A percentile compares a stretch with the other conserved stretches of the same genome.
phyloP scores from a whole-genome alignment of 768 basidiomycete genomes.

The Brasilioporus rufonigricans region DNA sequence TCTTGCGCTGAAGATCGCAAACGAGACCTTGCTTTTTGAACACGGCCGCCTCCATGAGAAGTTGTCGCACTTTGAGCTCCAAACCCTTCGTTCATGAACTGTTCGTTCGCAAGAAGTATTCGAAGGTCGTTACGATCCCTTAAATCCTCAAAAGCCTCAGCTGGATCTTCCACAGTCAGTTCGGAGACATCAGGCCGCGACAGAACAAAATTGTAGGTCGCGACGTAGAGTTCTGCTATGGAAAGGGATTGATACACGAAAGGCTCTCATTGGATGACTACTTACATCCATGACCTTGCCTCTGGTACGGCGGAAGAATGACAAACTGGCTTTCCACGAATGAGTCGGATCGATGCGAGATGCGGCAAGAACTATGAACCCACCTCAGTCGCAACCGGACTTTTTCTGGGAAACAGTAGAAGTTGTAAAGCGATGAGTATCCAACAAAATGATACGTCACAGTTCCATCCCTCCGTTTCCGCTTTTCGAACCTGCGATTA shows the following conservation, averaged over 20 bases:
- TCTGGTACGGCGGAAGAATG: conserved; percentile 87
- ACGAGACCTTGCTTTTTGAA: conserved; percentile 39
- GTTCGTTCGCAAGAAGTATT: conserved; percentile 63
- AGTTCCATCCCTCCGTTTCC: conserved; percentile 56
- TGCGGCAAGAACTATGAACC: conserved; percentile 11
- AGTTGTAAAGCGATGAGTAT: conserved; percentile 92
- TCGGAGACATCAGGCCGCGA: conserved; percentile 74
- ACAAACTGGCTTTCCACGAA: conserved; percentile 76
- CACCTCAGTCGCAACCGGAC: conserved; percentile 85
- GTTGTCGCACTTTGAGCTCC: conserved; percentile 35
- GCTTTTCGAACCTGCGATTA: conserved; percentile 72
- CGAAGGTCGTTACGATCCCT: conserved; percentile 88
- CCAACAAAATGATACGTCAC: conserved; percentile 88
- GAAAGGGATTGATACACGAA: not conserved
- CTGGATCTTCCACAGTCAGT: conserved; percentile 95
- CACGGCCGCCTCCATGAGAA: conserved; percentile 49
- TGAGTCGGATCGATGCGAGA: not conserved
- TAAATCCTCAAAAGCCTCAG: conserved; percentile 96
- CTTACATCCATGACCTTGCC: conserved; percentile 88
- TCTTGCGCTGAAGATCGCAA: conserved; percentile 28
- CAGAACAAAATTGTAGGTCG: conserved; percentile 77
- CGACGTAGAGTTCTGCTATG: conserved; percentile 81
- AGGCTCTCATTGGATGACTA: not conserved
- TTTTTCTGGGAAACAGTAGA: conserved; percentile 93
- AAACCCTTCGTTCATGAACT: conserved; percentile 73